Evolutionary conservation across 257 asterid species (phyloP).

Genomic region (Solanum pennellii): DNA sequence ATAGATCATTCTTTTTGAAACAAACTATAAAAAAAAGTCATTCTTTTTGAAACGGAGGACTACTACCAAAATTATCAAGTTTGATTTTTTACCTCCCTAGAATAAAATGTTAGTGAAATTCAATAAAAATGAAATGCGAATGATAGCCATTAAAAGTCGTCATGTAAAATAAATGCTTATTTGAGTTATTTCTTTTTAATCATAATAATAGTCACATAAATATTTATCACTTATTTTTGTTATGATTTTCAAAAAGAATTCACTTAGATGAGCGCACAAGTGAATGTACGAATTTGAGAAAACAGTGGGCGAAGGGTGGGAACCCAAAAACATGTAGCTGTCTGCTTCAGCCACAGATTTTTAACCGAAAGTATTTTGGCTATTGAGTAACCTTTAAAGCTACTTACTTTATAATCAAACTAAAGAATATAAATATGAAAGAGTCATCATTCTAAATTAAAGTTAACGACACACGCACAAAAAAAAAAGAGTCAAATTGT

Average conservation of each 20-base stretch:
- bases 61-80: background rate
- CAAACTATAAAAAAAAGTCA: no score
- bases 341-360: background rate
- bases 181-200: no score
- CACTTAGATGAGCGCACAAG: fast-evolving
- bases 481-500: background rate
- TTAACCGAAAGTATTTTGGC: background rate
- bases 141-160: background rate
- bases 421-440: background rate
- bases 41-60: no score
- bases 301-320: background rate
- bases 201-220: no score
- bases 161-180: no score
- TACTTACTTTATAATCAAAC: background rate
- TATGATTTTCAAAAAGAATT: no score
- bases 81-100: no score
- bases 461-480: background rate
- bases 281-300: background rate
- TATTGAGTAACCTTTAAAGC: background rate
- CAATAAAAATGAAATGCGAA: background rate
- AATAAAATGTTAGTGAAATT: background rate
- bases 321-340: background rate
- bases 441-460: background rate
- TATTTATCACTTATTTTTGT: no score
- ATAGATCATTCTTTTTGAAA: no score